Percentiles rank a stretch among this genome's conserved stretches.
Conservation (phyloP, 306 rosid genomes). For the peach (Prunus persica) region Prunus_persica_NCBIv2 NC_034009.1:43207001-43207500, state of each 20-base stretch:
- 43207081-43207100: conserved; percentile 21
- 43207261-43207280: not conserved
- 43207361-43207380: not conserved
- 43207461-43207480: conserved; percentile 23
- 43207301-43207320: not conserved
- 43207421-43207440: not conserved
- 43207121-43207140: conserved; percentile 33
- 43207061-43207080: conserved; percentile 35
- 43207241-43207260: not conserved
- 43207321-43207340: conserved; percentile 1
- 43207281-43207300: not conserved
- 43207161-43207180: conserved; percentile 53
- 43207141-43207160: conserved; percentile 30
- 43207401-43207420: conserved; percentile 13
- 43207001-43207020: conserved; percentile 60
- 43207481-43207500: conserved; percentile 30
- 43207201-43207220: conserved; percentile 63
- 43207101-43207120: conserved; percentile 28
- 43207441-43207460: not conserved
- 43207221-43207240: conserved; percentile 88
- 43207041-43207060: conserved; percentile 76
- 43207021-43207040: conserved; percentile 57
- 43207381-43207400: not conserved
- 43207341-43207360: not conserved
- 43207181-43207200: conserved; percentile 74